Evolutionary conservation across 2,329 filamentous ascomycete species (phyloP).

Genomic region (Mycosphaerella sp.): DNA sequence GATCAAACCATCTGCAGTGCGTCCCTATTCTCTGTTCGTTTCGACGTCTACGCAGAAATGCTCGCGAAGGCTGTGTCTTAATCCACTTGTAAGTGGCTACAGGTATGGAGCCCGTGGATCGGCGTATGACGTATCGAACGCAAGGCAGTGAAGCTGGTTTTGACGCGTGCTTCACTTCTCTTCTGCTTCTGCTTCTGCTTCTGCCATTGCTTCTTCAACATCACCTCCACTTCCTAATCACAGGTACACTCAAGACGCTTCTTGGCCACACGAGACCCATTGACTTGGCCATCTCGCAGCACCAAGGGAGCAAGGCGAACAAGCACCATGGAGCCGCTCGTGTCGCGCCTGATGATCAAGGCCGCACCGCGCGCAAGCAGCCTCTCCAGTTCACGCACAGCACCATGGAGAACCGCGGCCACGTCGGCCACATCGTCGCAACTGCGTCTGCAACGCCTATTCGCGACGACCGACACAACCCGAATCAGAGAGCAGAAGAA

Average conservation of each 20-base stretch:
- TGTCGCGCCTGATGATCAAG: slow-evolving; percentile 26
- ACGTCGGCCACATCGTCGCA: slow-evolving; percentile 6
- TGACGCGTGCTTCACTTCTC: not conserved
- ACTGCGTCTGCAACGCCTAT: slow-evolving; percentile 8
- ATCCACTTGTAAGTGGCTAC: no score
- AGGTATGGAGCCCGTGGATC: no score
- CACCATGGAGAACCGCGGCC: slow-evolving; percentile 15
- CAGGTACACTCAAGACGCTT: not conserved
- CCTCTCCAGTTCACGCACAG: not conserved
- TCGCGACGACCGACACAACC: slow-evolving; percentile 6
- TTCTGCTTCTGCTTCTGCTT: not conserved
- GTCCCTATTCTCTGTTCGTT: no score
- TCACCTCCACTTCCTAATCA: no score
- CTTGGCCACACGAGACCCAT: not conserved
- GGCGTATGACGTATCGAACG: not conserved
- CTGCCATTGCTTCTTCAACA: not conserved
- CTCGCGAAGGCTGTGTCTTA: no score
- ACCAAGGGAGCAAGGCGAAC: not conserved
- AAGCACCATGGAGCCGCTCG: slow-evolving; percentile 25
- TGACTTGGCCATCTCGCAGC: not conserved
- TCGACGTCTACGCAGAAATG: no score
- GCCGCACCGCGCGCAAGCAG: slow-evolving; percentile 19
- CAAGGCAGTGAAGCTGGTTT: not conserved
- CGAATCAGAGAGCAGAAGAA: slow-evolving; percentile 17
- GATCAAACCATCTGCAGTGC: no score